Evolutionary conservation across 2,329 filamentous ascomycete genomes (phyloP).

Genomic region (Rhytidhysteron rufulum): DNA sequence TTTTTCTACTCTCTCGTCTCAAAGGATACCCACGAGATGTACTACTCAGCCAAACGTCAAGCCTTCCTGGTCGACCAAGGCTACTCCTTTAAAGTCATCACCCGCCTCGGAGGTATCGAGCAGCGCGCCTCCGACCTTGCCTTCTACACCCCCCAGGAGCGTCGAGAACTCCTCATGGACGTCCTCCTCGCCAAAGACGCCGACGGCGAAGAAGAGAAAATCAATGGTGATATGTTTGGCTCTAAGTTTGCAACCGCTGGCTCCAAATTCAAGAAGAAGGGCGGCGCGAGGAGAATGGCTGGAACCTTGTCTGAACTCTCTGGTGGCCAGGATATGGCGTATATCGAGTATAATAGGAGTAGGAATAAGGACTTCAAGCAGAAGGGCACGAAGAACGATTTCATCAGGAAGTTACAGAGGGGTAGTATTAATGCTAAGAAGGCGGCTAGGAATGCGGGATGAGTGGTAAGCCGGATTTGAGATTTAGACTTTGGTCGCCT

Average conservation of each 20-base stretch:
- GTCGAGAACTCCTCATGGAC: slow-evolving; percentile 81
- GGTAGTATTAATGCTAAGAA: slow-evolving; percentile 10
- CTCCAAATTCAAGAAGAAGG: slow-evolving; percentile 52
- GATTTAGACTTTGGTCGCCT: no score
- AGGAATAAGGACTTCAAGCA: slow-evolving; percentile 45
- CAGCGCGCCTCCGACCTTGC: slow-evolving; percentile 74
- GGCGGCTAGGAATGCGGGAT: neutral
- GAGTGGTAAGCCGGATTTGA: no score
- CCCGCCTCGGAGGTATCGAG: slow-evolving; percentile 87
- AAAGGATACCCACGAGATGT: slow-evolving; percentile 98
- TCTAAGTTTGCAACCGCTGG: slow-evolving; percentile 39
- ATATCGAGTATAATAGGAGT: slow-evolving; percentile 47
- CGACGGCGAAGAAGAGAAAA: slow-evolving; percentile 64
- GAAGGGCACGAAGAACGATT: slow-evolving; percentile 38
- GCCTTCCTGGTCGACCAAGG: slow-evolving; percentile 97
- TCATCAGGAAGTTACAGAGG: slow-evolving; percentile 42
- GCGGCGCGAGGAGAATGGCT: slow-evolving; percentile 71
- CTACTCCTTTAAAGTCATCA: slow-evolving; percentile 99
- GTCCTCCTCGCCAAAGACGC: slow-evolving; percentile 85
- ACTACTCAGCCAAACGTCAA: slow-evolving; percentile 92
- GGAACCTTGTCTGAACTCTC: slow-evolving; percentile 81
- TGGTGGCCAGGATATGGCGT: slow-evolving; percentile 97
- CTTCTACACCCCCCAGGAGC: slow-evolving; percentile 74
- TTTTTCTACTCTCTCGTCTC: slow-evolving; percentile 98
- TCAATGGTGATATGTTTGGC: slow-evolving; percentile 64